These are phyloP conservation scores for Fraxinus baroniana DNA, from an alignment of 305 asterid species.

Conservation along the genomic window DNA sequence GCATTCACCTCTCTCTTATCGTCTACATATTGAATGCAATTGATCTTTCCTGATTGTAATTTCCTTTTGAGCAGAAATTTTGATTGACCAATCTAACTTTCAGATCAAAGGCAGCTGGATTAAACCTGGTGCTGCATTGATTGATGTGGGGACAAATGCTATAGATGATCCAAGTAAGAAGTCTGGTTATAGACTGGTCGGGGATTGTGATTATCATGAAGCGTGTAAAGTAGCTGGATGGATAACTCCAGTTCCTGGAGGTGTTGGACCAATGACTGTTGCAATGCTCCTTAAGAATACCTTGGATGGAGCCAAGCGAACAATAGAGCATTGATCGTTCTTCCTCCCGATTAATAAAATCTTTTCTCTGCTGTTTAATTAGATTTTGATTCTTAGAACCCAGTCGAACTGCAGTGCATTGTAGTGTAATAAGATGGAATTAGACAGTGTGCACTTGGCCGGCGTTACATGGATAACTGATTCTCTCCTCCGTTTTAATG, in stretches of 20 bases:
- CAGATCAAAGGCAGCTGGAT: conserved; percentile 98
- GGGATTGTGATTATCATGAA: conserved; percentile 82
- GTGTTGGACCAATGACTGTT: conserved; percentile 95
- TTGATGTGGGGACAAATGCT: conserved; percentile 88
- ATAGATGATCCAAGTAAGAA: conserved; percentile 76
- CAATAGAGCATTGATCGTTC: conserved; percentile 31
- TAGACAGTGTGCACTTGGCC: background rate
- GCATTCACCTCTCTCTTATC: conserved; percentile 14
- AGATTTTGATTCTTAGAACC: background rate
- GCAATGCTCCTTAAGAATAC: conserved; percentile 93
- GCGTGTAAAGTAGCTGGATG: conserved; percentile 86
- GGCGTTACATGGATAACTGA: background rate
- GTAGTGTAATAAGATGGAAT: background rate
- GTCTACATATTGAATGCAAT: background rate
- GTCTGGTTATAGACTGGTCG: conserved; percentile 86
- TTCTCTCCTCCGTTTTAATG: background rate
- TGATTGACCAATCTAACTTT: conserved; percentile 8
- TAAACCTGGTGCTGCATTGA: conserved; percentile 94
- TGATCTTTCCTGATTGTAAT: background rate
- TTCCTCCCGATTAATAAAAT: background rate
- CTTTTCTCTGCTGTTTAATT: background rate
- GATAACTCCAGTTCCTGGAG: conserved; percentile 95
- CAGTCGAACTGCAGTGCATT: background rate
- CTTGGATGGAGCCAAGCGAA: conserved; percentile 68
- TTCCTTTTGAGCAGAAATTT: background rate